A percentile compares a stretch with the other conserved stretches of the same genome.
Conservation (phyloP, 148 eudicot species). For the Nepenthes mirabilis region DNA sequence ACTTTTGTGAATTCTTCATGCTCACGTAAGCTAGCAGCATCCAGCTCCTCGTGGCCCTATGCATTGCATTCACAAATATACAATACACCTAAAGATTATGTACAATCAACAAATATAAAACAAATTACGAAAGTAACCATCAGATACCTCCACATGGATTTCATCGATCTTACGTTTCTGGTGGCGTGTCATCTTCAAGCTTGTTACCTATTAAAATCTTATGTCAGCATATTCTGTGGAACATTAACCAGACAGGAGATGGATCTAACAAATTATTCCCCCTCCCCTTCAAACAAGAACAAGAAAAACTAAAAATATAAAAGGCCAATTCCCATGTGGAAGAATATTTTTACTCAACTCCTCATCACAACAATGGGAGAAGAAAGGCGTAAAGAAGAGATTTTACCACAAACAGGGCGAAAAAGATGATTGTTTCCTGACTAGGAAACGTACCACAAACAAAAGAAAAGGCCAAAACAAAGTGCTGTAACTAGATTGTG, state of each 20-base stretch:
- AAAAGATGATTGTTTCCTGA: no score
- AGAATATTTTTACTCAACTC: neutral
- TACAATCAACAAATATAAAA: neutral
- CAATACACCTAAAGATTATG: neutral
- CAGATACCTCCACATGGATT: conserved; percentile 83
- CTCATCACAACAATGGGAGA: neutral
- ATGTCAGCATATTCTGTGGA: no score
- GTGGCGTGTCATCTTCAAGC: conserved; percentile 99
- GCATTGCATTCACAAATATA: neutral
- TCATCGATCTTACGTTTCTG: conserved; percentile 97
- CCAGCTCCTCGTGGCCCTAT: conserved; percentile 96
- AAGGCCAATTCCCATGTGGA: no score
- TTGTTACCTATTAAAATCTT: conserved; percentile 41
- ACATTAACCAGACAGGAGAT: no score
- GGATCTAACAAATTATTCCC: neutral
- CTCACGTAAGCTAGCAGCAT: conserved; percentile 98
- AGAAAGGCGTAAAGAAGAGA: neutral
- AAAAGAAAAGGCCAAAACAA: no score
- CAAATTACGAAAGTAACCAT: neutral
- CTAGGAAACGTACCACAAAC: neutral
- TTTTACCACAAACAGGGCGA: no score
- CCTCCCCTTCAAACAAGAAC: no score
- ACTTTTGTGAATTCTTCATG: conserved; percentile 99
- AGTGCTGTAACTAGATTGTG: neutral
- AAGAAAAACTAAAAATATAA: no score